Evolutionary conservation across 2,329 filamentous ascomycete genomes (phyloP).

Genomic region (Penicillium hesseltinei): DNA sequence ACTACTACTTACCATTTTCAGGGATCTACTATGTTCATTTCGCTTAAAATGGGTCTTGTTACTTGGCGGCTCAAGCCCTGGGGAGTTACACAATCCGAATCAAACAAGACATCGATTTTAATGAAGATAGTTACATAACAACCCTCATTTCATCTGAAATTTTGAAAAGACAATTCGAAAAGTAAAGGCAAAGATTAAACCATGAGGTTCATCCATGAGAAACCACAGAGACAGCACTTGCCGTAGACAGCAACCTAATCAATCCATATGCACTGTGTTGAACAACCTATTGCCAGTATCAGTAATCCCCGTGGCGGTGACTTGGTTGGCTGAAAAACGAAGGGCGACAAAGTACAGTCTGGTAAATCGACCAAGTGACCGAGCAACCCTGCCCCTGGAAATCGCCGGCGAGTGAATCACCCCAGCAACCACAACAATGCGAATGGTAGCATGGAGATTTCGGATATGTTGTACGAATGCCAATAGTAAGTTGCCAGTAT

Average conservation of each 20-base stretch:
- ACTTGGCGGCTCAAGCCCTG: too few species aligned
- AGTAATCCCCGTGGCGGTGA: slow-evolving; percentile 50
- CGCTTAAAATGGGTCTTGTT: too few species aligned
- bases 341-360: slow-evolving; percentile 51
- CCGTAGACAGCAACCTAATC: neutral
- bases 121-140: neutral
- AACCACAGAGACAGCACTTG: neutral
- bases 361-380: slow-evolving; percentile 21
- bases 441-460: slow-evolving; percentile 36
- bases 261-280: neutral
- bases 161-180: neutral
- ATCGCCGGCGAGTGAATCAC: slow-evolving; percentile 51
- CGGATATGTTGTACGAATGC: slow-evolving; percentile 41
- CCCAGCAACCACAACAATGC: slow-evolving; percentile 56
- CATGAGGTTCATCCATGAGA: neutral
- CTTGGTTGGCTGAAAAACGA: slow-evolving; percentile 57
- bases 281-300: slow-evolving; percentile 51
- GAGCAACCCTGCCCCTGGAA: slow-evolving; percentile 11
- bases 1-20: too few species aligned
- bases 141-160: neutral
- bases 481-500: too few species aligned
- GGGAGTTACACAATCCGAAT: neutral
- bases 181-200: neutral
- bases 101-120: neutral
- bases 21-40: too few species aligned